Evolutionary conservation across 768 basidiomycete genomes (phyloP).

Genomic region (Mycena vulgaris): DNA sequence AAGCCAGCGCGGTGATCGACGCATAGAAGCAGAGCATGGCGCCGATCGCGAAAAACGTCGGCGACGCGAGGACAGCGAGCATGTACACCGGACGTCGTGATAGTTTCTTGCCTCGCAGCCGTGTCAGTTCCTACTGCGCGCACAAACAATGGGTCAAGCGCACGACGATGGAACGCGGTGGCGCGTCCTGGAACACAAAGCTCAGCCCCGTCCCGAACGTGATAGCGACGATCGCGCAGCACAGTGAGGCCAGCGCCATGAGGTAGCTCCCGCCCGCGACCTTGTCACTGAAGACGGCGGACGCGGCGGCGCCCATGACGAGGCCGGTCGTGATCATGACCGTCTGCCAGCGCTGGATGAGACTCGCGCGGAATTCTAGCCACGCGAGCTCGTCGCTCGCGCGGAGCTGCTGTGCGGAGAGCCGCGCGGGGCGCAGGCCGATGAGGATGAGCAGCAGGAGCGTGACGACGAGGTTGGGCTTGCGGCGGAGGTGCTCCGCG

Average conservation of each 20-base stretch:
- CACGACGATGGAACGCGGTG: constrained; percentile 17
- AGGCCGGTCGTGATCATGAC: constrained; percentile 34
- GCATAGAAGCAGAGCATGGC: constrained; percentile 32
- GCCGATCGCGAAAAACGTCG: constrained; percentile 34
- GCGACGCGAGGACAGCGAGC: constrained; percentile 28
- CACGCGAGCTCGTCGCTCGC: constrained; percentile 24
- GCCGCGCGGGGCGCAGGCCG: constrained; percentile 24
- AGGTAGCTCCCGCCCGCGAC: constrained; percentile 25
- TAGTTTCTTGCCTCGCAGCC: background rate
- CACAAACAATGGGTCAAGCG: background rate
- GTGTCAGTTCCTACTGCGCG: background rate
- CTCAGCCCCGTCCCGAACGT: constrained; percentile 32
- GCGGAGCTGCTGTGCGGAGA: constrained; percentile 26
- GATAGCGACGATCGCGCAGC: constrained; percentile 28
- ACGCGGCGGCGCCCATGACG: constrained; percentile 30
- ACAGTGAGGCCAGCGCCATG: constrained; percentile 29
- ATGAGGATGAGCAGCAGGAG: constrained; percentile 32
- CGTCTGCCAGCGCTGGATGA: constrained; percentile 36
- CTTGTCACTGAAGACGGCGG: constrained; percentile 29
- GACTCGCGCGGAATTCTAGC: constrained; percentile 27
- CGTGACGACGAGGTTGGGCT: constrained; percentile 16
- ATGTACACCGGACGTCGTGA: constrained; percentile 28
- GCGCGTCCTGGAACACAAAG: constrained; percentile 31
- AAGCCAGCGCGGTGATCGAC: constrained; percentile 30
- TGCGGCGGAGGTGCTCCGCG: constrained; percentile 1